Base-by-base conservation (phyloP, 2,329 filamentous ascomycete genomes). In the Clonostachys solani region DNA sequence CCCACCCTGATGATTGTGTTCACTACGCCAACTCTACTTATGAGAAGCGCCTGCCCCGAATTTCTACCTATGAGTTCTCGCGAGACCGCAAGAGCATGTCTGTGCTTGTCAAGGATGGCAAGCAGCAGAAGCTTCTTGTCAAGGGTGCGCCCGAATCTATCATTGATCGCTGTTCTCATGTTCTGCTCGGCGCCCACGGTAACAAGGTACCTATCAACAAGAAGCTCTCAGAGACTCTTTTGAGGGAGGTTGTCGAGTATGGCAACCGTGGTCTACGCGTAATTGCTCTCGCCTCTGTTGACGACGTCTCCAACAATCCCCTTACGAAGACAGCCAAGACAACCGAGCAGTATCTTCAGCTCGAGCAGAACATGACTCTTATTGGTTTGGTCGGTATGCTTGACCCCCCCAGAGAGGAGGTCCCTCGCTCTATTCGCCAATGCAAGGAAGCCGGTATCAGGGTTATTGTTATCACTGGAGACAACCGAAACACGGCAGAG, bases 31-130 rank as follows among this genome's bases (percentile, higher is more conserved):
- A 91, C 73, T 79, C 84, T 54, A 84, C 85, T 69, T 96, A 96
- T 64, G 92, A 95, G 70, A 77, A 83, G 55, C 79, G 81, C 55
- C 81, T 85, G 44, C 82, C 83, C 45, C 83, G 87, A 40, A 77
- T 96, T 48, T 86, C 92, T 9, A 96, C 91, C 12, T 99, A 90
- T 59, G 94, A 99, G 65, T 99, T 99, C 71, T 97, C 94, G 2
- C 85, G 94, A 58, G 94, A 99, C 68, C 84, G 94, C 52, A 99
- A 99, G 81, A 97, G 92, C 69, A 99, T 99, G 94, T 99, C 94
- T 43, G 95, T 99, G 35, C 74, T 97, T 49, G 89, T 95, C 52
- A 80, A 86, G 54, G 78, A 80, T 47, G 85, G 80, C 47, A 74
- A 77, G 44, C 69, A 83, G 45, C 83, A 94, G 71, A 91, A 87